These are phyloP conservation scores for Colletotrichum sp. DNA, from an alignment of 2,329 filamentous ascomycete genomes.

Conservation along the genomic window DNA sequence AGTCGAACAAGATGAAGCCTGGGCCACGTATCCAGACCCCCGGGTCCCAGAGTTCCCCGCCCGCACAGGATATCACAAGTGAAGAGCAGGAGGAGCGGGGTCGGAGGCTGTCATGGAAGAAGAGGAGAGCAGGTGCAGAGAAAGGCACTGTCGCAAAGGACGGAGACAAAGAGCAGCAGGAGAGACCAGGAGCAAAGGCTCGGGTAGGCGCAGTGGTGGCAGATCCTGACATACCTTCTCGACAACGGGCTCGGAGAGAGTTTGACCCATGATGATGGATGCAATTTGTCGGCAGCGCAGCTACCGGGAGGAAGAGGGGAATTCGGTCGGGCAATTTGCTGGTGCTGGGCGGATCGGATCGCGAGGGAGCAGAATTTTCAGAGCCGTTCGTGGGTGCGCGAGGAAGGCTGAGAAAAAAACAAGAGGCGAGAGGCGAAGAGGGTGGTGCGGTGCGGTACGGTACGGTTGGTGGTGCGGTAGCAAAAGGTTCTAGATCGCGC, in stretches of 20 bases:
- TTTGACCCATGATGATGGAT: conserved; percentile 85
- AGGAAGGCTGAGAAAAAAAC: conserved; percentile 10
- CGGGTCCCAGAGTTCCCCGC: not conserved
- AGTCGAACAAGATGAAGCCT: not conserved
- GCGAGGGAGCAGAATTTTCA: not conserved
- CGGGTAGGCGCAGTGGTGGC: not conserved
- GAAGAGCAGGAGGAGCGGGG: not conserved
- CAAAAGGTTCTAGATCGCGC: conserved; percentile 27
- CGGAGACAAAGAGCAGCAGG: not conserved
- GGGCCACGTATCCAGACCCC: not conserved
- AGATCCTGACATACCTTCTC: conserved; percentile 81
- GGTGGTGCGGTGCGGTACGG: not conserved
- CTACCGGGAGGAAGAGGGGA: conserved; percentile 24
- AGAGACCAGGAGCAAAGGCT: not conserved
- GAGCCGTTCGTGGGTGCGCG: conserved; percentile 16
- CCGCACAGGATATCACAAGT: conserved; percentile 1
- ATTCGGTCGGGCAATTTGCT: conserved; percentile 9
- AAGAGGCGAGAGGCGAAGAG: conserved; percentile 3
- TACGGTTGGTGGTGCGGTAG: conserved; percentile 20
- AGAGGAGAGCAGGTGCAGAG: not conserved
- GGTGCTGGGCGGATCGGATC: not conserved
- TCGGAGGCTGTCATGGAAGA: not conserved
- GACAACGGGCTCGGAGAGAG: conserved; percentile 96
- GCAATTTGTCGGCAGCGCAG: conserved; percentile 31
- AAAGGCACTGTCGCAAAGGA: not conserved